Percentiles rank a stretch among this genome's conserved stretches.
Conservation (phyloP, 345 rosid species). For the Balakata baccata region DNA sequence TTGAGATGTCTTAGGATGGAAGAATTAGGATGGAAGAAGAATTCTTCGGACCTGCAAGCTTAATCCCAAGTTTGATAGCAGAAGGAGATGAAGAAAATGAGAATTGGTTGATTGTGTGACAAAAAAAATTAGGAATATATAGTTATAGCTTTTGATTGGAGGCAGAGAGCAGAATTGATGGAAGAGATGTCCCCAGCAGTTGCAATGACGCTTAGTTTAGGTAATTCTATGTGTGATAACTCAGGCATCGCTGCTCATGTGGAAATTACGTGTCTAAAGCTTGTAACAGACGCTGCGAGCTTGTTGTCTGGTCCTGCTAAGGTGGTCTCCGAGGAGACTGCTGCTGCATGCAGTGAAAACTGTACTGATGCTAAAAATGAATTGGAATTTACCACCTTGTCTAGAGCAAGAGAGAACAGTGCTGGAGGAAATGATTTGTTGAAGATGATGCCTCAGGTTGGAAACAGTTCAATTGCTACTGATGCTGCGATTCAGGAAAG, state of each 20-base stretch:
- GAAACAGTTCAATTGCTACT: conserved; percentile 19
- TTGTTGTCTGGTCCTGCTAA: conserved; percentile 22
- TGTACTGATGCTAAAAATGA: conserved; percentile 1
- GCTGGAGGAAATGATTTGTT: conserved; percentile 7
- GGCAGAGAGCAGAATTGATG: conserved; percentile 21
- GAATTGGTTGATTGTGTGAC: conserved; percentile 11
- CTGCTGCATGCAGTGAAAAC: not conserved
- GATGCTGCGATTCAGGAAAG: conserved; percentile 49
- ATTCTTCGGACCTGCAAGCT: conserved; percentile 20
- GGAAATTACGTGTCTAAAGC: conserved; percentile 25
- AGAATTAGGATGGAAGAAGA: conserved; percentile 36
- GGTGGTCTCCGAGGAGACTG: conserved; percentile 8
- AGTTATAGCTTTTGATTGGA: conserved; percentile 5
- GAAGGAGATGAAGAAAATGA: conserved; percentile 38
- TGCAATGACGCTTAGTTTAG: conserved; percentile 31
- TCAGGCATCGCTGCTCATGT: conserved; percentile 26
- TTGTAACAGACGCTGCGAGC: conserved; percentile 23
- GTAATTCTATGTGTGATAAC: conserved; percentile 24
- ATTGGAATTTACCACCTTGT: conserved; percentile 5
- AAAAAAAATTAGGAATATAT: not conserved
- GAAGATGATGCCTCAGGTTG: conserved; percentile 10
- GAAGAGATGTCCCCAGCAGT: conserved; percentile 32
- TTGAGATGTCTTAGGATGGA: conserved; percentile 31
- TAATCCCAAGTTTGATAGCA: conserved; percentile 23
- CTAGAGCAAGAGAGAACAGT: conserved; percentile 1